phyloP scores from a whole-genome alignment of 148 eudicot genomes.

The Rhododendron ovatum region DNA sequence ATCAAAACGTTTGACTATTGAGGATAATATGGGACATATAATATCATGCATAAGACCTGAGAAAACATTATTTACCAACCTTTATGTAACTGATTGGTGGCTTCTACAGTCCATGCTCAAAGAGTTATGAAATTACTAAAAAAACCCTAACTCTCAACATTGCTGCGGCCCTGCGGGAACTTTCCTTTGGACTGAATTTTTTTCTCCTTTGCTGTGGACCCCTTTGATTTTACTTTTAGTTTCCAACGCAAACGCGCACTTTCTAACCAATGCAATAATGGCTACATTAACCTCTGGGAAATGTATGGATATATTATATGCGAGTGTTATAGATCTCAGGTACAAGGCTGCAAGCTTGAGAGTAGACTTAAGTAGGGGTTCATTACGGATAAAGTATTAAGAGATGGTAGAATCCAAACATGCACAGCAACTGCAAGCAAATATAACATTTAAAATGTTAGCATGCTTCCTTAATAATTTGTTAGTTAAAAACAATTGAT shows the following conservation, averaged over 20 bases:
- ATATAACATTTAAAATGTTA: background rate
- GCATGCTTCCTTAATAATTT: background rate
- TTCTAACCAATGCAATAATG: background rate
- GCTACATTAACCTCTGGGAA: background rate
- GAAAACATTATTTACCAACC: background rate
- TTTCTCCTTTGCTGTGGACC: background rate
- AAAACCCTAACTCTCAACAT: background rate
- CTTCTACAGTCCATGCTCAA: background rate
- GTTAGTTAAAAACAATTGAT: too few relatives aligned
- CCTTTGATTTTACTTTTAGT: background rate
- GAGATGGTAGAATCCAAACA: background rate
- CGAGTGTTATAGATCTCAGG: background rate
- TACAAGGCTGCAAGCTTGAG: background rate
- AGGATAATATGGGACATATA: background rate
- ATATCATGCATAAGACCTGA: background rate
- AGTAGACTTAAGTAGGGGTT: background rate
- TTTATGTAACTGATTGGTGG: background rate
- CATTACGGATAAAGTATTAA: background rate
- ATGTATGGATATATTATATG: slow-evolving; percentile 7
- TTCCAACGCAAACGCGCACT: background rate
- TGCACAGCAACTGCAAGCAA: background rate
- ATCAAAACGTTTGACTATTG: background rate
- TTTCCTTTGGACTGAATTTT: background rate
- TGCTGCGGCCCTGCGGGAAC: background rate
- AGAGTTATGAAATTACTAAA: background rate